Evolutionary conservation across 2,329 filamentous ascomycete genomes (phyloP), one percentile per base, ranked within the genome.

Genomic region (Neospermospora avenae): DNA sequence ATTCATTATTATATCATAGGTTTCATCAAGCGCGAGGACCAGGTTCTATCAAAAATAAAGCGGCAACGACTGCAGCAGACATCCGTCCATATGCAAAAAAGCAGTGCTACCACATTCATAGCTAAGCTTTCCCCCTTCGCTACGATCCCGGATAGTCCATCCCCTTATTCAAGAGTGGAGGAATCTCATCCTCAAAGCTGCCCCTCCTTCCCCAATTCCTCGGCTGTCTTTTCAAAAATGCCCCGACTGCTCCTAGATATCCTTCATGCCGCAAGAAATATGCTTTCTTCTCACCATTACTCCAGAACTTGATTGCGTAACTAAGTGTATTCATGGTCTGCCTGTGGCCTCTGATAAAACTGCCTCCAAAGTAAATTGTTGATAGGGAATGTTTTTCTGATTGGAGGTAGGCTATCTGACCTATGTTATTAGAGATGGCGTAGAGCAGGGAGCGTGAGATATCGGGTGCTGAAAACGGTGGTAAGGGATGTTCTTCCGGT

Each of bases 291-390:
- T 87, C 82, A 44, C 93, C 93, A 72, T 95, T 91, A 67, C 89
- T 92, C 95, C 95, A 99, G 77, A 98, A 99, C 68, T 91, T 91
- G 77, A 99, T 97, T 72, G 93, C 95, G 72, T 96, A 99, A 58
- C 89, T 93, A 10, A 99, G 80, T 0, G 95, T 98, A 75, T 98
- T 96, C 85, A 99, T 99, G 13, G 95, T 99, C 77, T 98, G 95
- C 16, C 90, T 86, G 74, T 99, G 95, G 42, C 95, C 95, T 44
- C 95, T 87, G 72, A 99, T 98, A 73, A 98, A 99, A 6, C 90
- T 95, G 24, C 95, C 95, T 22, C 95, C 95, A 75, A 99, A 99
- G 78, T 99, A 99, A 63, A 99, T 98, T 71, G 93, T 87, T 64
- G 90, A 89, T 25, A 98, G 80, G 48, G 88, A 84, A 77, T 99